These are phyloP conservation scores for Fusarium duplospermum DNA, from an alignment of 2,329 filamentous ascomycete genomes.

Conservation along the genomic window DNA sequence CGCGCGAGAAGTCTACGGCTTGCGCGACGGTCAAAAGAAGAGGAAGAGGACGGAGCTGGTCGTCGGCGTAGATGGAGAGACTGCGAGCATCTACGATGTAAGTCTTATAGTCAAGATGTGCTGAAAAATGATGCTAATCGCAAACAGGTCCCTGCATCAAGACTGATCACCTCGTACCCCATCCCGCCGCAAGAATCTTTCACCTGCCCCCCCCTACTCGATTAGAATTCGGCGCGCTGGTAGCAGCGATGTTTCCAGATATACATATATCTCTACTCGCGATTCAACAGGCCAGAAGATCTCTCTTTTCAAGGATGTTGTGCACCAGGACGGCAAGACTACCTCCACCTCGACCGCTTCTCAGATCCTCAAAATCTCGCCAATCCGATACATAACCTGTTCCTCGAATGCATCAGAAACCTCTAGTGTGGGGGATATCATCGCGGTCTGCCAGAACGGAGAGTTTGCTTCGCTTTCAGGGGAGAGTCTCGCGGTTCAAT, in stretches of 20 bases:
- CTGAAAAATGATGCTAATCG: conserved; percentile 6
- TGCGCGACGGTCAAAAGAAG: conserved; percentile 67
- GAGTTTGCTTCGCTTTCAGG: conserved; percentile 70
- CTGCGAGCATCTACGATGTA: conserved; percentile 74
- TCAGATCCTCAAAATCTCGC: conserved; percentile 54
- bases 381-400: conserved; percentile 51
- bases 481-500: conserved; percentile 55
- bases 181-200: conserved; percentile 74
- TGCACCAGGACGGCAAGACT: conserved; percentile 63
- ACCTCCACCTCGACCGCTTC: conserved; percentile 60
- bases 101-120: conserved; percentile 37
- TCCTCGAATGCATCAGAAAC: conserved; percentile 44
- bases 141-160: conserved; percentile 67
- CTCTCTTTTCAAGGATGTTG: conserved; percentile 69
- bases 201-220: conserved; percentile 70
- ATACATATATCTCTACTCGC: conserved; percentile 70
- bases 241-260: conserved; percentile 63
- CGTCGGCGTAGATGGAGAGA: conserved; percentile 74
- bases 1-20: conserved; percentile 71
- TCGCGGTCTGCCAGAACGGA: conserved; percentile 71
- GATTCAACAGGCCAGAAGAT: conserved; percentile 62
- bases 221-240: conserved; percentile 63
- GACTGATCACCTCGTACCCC: conserved; percentile 74
- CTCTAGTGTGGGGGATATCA: conserved; percentile 52
- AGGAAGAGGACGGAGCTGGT: conserved; percentile 72